These are phyloP conservation scores for Apiospora phragmitis DNA, from an alignment of 2,329 filamentous ascomycete genomes.

Conservation along the genomic window DNA sequence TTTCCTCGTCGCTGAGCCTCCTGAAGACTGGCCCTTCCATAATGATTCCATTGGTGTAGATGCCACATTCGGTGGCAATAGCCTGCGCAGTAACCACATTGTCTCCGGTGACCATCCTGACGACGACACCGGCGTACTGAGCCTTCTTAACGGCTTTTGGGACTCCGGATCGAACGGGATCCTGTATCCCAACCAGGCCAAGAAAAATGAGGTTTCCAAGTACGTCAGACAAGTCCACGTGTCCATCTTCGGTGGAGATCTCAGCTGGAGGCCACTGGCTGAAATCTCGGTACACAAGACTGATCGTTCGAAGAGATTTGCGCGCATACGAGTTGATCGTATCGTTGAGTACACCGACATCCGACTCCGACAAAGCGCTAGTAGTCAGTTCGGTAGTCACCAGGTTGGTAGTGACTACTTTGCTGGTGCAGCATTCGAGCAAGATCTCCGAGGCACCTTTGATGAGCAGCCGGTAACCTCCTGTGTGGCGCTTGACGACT, in stretches of 20 bases:
- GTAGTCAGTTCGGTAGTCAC: conserved; percentile 36
- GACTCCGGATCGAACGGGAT: conserved; percentile 69
- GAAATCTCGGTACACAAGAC: conserved; percentile 72
- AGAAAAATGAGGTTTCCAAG: conserved; percentile 74
- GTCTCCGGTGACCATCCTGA: conserved; percentile 76
- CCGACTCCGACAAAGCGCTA: conserved; percentile 50
- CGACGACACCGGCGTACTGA: conserved; percentile 66
- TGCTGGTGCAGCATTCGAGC: conserved; percentile 42
- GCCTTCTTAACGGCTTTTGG: conserved; percentile 67
- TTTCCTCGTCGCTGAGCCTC: conserved; percentile 55
- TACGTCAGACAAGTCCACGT: conserved; percentile 60
- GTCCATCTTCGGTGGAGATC: conserved; percentile 59
- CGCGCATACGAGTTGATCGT: conserved; percentile 63
- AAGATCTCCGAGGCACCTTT: conserved; percentile 61
- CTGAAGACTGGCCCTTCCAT: conserved; percentile 72
- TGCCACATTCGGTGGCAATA: conserved; percentile 73
- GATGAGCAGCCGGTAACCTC: conserved; percentile 49
- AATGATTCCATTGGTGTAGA: conserved; percentile 61
- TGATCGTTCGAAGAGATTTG: conserved; percentile 73
- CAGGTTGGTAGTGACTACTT: conserved; percentile 34
- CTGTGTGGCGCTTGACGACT: conserved; percentile 47
- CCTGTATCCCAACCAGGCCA: conserved; percentile 72
- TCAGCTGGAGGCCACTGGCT: conserved; percentile 70
- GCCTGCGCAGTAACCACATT: conserved; percentile 72
- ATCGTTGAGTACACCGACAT: conserved; percentile 52